Percentiles rank a stretch among this genome's conserved stretches.
Evolutionary conservation across 2,329 filamentous ascomycete genomes (phyloP).

Genomic region (Davidsoniella neocaledoniae): DNA sequence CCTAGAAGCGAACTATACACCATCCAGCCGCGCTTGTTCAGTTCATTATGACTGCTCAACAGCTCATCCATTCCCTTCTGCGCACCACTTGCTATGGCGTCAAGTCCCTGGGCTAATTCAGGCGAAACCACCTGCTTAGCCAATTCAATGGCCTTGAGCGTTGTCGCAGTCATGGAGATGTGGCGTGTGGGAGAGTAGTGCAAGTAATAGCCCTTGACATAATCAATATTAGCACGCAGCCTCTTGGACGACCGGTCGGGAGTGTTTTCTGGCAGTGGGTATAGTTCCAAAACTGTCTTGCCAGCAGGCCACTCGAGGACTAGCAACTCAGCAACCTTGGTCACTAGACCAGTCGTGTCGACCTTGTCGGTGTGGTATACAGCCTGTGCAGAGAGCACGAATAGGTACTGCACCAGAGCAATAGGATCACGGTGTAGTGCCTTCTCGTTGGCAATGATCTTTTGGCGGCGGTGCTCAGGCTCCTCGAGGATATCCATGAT

Average conservation of each 20-base stretch:
- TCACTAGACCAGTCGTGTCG: conserved; percentile 21
- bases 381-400: conserved; percentile 26
- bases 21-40: conserved; percentile 10
- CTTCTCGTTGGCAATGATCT: conserved; percentile 15
- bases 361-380: conserved; percentile 19
- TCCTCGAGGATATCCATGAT: conserved; percentile 34
- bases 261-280: conserved; percentile 16
- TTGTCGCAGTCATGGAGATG: conserved; percentile 20
- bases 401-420: conserved; percentile 25
- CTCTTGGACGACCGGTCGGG: not conserved
- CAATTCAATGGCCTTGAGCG: conserved; percentile 28
- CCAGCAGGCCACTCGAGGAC: conserved; percentile 25
- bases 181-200: conserved; percentile 20
- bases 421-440: conserved; percentile 26
- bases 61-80: conserved; percentile 22
- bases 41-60: conserved; percentile 13
- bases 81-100: conserved; percentile 24
- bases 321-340: conserved; percentile 23
- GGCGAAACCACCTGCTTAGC: conserved; percentile 26
- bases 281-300: conserved; percentile 22
- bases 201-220: conserved; percentile 21
- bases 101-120: conserved; percentile 22
- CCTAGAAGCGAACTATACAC: conserved; percentile 12
- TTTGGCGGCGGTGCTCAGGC: conserved; percentile 20
- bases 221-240: conserved; percentile 16